These are phyloP conservation scores for Wickerhamomyces queroliae DNA, from an alignment of 805 yeast genomes.

Conservation along the genomic window DNA sequence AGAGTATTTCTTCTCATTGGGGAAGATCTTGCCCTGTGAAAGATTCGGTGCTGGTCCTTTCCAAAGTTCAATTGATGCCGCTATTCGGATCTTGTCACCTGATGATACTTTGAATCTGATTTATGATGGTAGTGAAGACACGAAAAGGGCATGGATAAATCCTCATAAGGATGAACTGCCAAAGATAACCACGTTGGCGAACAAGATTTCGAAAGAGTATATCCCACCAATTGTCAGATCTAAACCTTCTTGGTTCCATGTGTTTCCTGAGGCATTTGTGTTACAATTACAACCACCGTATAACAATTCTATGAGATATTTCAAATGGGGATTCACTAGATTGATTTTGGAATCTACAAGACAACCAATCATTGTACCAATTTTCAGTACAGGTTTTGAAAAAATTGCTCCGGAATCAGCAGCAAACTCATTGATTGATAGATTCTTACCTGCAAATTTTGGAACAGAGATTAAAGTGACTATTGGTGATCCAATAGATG, in stretches of 20 bases:
- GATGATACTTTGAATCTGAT: slow-evolving; percentile 53
- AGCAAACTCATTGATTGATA: slow-evolving; percentile 46
- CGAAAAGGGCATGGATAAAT: slow-evolving; percentile 12
- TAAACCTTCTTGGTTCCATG: slow-evolving; percentile 84
- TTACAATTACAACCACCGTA: slow-evolving; percentile 78
- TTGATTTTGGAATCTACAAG: slow-evolving; percentile 74
- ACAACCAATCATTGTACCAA: slow-evolving; percentile 84
- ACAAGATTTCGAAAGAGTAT: slow-evolving; percentile 24
- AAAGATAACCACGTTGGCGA: slow-evolving; percentile 3
- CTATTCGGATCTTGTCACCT: slow-evolving; percentile 71
- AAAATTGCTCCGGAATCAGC: slow-evolving; percentile 73
- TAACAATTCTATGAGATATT: slow-evolving; percentile 84
- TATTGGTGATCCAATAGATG: slow-evolving; percentile 69
- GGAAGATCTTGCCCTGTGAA: slow-evolving; percentile 81
- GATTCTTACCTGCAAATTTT: slow-evolving; percentile 55
- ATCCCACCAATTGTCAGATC: slow-evolving; percentile 53
- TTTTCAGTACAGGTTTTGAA: slow-evolving; percentile 82
- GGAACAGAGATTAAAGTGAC: slow-evolving; percentile 65
- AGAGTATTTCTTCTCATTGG: slow-evolving; percentile 69
- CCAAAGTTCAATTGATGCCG: slow-evolving; percentile 86
- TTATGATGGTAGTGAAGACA: slow-evolving; percentile 22
- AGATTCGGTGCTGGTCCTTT: slow-evolving; percentile 92
- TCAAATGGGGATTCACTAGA: slow-evolving; percentile 93
- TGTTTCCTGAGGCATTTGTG: slow-evolving; percentile 93
- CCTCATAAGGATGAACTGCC: neutral